phyloP scores from a whole-genome alignment of 2,329 filamentous ascomycete genomes.

The Emericellopsis cladophorae region DNA sequence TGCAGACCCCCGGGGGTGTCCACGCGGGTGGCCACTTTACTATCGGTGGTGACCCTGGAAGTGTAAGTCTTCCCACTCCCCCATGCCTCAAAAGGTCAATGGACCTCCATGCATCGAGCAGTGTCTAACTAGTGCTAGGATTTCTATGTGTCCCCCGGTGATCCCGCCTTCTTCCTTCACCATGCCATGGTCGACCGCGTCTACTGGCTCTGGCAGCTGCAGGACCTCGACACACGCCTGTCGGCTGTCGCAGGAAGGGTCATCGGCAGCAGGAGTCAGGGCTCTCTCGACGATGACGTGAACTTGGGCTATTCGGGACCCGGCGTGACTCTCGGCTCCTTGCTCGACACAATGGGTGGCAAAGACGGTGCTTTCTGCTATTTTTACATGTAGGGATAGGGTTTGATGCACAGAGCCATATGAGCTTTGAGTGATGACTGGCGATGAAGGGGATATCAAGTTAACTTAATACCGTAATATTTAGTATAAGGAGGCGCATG shows the following conservation, averaged over 20 bases:
- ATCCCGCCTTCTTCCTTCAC: constrained; percentile 14
- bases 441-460: too few relatives aligned
- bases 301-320: constrained; percentile 2
- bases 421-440: too few relatives aligned
- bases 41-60: constrained; percentile 19
- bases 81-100: background rate
- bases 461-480: too few relatives aligned
- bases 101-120: background rate
- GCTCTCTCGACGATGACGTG: constrained; percentile 3
- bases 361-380: constrained; percentile 4
- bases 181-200: constrained; percentile 12
- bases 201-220: constrained; percentile 12
- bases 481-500: too few relatives aligned
- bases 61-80: constrained; percentile 1
- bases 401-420: background rate
- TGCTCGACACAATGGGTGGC: constrained; percentile 5
- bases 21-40: constrained; percentile 27
- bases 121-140: constrained; percentile 6
- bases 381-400: constrained; percentile 3
- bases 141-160: constrained; percentile 13
- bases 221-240: constrained; percentile 2
- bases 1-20: constrained; percentile 21
- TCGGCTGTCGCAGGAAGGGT: constrained; percentile 2
- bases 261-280: background rate
- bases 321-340: constrained; percentile 1